Evolutionary conservation across 345 rosid genomes (phyloP).

Genomic region (Hevea brasiliensis): DNA sequence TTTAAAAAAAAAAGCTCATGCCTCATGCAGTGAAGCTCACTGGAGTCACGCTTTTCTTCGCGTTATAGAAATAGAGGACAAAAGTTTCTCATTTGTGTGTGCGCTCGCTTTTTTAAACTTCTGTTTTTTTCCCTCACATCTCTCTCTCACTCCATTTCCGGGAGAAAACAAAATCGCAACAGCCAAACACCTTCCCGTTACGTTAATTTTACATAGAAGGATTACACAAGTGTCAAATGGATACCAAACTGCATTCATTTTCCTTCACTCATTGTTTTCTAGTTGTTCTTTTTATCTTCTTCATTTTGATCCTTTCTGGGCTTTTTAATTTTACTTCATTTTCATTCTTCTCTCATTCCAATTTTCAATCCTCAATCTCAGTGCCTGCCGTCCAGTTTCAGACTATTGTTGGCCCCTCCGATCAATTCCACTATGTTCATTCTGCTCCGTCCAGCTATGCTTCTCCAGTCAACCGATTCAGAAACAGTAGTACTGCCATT

Average conservation of each 20-base stretch:
- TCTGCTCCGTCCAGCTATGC: slow-evolving; percentile 15
- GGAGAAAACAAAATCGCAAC: slow-evolving; percentile 18
- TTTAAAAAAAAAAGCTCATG: too few relatives aligned
- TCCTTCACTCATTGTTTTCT: slow-evolving; percentile 16
- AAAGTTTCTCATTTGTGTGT: neutral
- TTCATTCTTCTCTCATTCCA: slow-evolving; percentile 22
- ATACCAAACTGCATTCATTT: neutral
- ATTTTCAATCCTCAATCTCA: slow-evolving; percentile 19
- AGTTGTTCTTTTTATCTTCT: slow-evolving; percentile 26
- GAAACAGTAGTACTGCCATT: slow-evolving; percentile 20
- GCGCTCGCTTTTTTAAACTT: neutral
- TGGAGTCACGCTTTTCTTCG: neutral
- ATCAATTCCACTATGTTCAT: slow-evolving; percentile 33
- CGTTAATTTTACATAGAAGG: too few relatives aligned
- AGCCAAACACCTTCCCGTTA: slow-evolving; percentile 28
- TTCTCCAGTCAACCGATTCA: slow-evolving; percentile 6
- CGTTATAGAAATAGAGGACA: neutral
- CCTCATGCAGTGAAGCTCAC: too few relatives aligned
- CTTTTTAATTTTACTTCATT: slow-evolving; percentile 11
- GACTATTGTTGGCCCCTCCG: slow-evolving; percentile 24
- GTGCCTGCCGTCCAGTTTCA: slow-evolving; percentile 33
- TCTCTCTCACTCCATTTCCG: slow-evolving; percentile 15
- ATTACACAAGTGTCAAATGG: slow-evolving; percentile 21
- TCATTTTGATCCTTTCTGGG: slow-evolving; percentile 23
- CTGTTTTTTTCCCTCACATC: neutral